A percentile compares a stretch with the other conserved stretches of the same genome.
Evolutionary conservation across 768 basidiomycete genomes (phyloP).

Genomic region (Mycena vitilis): DNA sequence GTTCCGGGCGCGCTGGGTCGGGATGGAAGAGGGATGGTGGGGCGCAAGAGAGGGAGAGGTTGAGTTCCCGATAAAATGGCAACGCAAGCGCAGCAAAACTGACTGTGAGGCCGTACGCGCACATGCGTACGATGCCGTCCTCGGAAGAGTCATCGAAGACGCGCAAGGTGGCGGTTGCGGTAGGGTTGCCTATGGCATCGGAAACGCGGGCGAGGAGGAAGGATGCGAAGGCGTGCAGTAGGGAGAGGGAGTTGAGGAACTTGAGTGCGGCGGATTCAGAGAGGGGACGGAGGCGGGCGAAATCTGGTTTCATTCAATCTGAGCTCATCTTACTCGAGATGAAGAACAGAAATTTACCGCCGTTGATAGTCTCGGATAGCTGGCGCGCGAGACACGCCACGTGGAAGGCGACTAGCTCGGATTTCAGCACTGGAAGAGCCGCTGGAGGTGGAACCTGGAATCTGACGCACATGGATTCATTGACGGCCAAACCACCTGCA

Average conservation of each 20-base stretch:
- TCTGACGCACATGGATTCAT: slow-evolving; percentile 22
- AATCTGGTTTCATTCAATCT: slow-evolving; percentile 16
- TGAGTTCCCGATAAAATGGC: slow-evolving; percentile 7
- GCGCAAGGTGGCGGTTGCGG: background rate
- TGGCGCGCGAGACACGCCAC: slow-evolving; percentile 17
- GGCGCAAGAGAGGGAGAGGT: background rate
- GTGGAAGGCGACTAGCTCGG: slow-evolving; percentile 9
- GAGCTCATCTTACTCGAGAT: too few relatives aligned
- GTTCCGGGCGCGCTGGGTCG: too few relatives aligned
- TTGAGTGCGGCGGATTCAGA: slow-evolving; percentile 17
- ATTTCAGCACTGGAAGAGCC: background rate
- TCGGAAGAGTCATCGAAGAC: background rate
- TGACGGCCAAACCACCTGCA: slow-evolving; percentile 3
- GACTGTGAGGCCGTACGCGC: background rate
- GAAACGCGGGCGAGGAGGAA: background rate
- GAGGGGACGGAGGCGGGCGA: slow-evolving; percentile 17
- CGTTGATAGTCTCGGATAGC: slow-evolving; percentile 26
- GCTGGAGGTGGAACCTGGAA: background rate
- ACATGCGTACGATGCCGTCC: background rate
- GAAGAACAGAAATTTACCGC: slow-evolving; percentile 8
- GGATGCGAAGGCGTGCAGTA: background rate
- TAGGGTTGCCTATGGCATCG: background rate
- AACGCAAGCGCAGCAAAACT: background rate
- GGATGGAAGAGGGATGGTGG: too few relatives aligned
- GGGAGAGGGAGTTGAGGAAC: slow-evolving; percentile 13